Base-by-base conservation (phyloP, 2,329 filamentous ascomycete genomes). In the Madurella fahalii region DNA sequence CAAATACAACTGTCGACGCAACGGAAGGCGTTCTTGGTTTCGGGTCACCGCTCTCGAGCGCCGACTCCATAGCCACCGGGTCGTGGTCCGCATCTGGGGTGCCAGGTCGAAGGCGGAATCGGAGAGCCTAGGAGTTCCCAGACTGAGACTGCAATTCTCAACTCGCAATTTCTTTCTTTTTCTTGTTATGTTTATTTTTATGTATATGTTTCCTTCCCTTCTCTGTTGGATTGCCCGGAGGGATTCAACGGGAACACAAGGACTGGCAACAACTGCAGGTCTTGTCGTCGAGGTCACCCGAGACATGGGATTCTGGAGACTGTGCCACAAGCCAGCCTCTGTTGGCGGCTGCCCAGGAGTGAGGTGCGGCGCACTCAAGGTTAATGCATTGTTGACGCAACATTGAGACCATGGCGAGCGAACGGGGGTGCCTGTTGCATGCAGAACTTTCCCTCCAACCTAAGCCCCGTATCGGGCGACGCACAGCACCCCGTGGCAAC, bases 351-450 rank as follows among this genome's bases (percentile, higher is more conserved):
- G 45, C 32, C 44, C 41, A 18, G 45, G 30, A 17, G 42, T 37
- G 41, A 46, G 17, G 37, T 52, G 49, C 49, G 41, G 49, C 49
- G 37, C 49, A 17, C 34, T 17, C 18, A 40, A 20, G 49, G 31
- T 37, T 37, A 43, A 52, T 17, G 37, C 41, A 52, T 52, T 42
- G 50, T 52, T 52, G 42, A 52, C 50, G 50, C 42, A 52, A 47
- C 41, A 52, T 52, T 52, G 50, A 52, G 50, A 16, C 16, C 50
- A 52, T 52, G 50, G 18, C 50, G 42, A 47, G 50, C 49, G 37
- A 51, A 40, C 32, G 20, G 25, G 25, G 25, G 7, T 25, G 25
- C 25, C 4, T 25, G 7, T 7, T 7, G 25, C 25, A 25, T 25
- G 7, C 25, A 25, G 7, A 25, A 3, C 25, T 25, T 25, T 7